A percentile compares a stretch with the other conserved stretches of the same genome.
phyloP scores from a whole-genome alignment of 495 filamentous ascomycete genomes.

The Penicillium paradoxum region DNA sequence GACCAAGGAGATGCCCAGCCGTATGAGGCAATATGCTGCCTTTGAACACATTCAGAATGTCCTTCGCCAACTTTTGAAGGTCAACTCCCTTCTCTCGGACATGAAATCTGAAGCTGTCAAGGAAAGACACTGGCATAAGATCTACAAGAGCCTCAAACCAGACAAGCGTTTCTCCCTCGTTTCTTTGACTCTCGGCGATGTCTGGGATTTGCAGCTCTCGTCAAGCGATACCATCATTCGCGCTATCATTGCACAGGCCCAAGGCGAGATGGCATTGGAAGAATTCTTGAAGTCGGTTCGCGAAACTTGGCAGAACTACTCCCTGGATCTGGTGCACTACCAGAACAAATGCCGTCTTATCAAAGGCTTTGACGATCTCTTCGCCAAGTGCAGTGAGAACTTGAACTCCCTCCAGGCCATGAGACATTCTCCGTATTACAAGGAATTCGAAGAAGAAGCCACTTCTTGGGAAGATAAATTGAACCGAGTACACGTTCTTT shows the following conservation, averaged over 20 bases:
- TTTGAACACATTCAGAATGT: conserved; percentile 96
- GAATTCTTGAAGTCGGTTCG: conserved; percentile 97
- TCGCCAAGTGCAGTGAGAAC: conserved; percentile 97
- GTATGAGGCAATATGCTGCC: conserved; percentile 98
- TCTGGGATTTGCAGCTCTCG: conserved; percentile 92
- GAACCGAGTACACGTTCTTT: conserved; percentile 93
- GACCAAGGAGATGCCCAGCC: conserved; percentile 98
- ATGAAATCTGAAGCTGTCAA: conserved; percentile 96
- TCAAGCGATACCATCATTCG: conserved; percentile 81
- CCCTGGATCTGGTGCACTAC: conserved; percentile 90
- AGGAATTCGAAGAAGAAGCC: conserved; percentile 97
- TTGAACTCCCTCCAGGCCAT: conserved; percentile 96
- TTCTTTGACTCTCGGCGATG: conserved; percentile 92
- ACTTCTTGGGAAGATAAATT: conserved; percentile 96
- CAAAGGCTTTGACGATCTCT: conserved; percentile 96
- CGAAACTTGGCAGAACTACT: conserved; percentile 93
- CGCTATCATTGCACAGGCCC: conserved; percentile 89
- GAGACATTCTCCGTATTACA: conserved; percentile 98
- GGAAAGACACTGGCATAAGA: conserved; percentile 94
- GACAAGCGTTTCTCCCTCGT: conserved; percentile 84
- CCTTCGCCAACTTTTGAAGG: conserved; percentile 81
- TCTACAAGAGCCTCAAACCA: conserved; percentile 90
- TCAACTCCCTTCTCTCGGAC: conserved; percentile 80
- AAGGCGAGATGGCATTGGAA: conserved; percentile 97
- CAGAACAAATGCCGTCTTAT: conserved; percentile 97